Base-by-base conservation (phyloP, 257 asterid species). In the Parsonsia alboflavescens region DNA sequence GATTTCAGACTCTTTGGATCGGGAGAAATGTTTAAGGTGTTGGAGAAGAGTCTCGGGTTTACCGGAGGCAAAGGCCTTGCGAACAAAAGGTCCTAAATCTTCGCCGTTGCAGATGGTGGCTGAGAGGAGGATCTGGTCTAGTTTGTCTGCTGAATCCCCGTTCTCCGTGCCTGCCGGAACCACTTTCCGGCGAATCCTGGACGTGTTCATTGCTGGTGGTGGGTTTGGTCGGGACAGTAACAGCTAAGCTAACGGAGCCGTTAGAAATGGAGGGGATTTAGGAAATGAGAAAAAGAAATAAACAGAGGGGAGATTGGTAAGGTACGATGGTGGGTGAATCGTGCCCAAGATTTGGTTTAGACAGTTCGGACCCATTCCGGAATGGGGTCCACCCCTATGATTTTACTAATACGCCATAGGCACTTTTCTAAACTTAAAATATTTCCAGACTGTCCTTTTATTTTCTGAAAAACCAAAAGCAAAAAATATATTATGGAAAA, bases 21-120 rank as follows among this genome's bases (percentile, higher is more conserved):
- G 89, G 21, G 93, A 24, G 84, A 94, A 92, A 84, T 86, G 86
- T 26, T 88, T 89, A 82, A 94, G 98, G 74, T 87, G 96, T 70
- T 83, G 87, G 50, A 90, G 88, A 44, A 94, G 91, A 49, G 93
- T 82, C 70, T 94, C 99, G 0, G 99, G 99, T 41, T 94, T 92
- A 30, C 96, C 96, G 59, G 99, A 79, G 62, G 93, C 89, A 76
- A 94, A 94, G 39, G 82, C 92, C 78, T 89, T 92, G 12, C 99
- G 93, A 28, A 94, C 86, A 73, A 94, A 89, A 45, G 99, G 94
- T 21, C 88, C 99, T 58, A 94, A 76, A 73, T 94, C 98, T 61
- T 94, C 99, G 74, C 89, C 96, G 90, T 94, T 94, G 87, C 92
- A 85, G 86, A 94, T 92, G 78, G 97, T 89, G 76, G 91, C 80